Evolutionary conservation across 768 basidiomycete genomes (phyloP).

Genomic region (Boletus subparvulus): DNA sequence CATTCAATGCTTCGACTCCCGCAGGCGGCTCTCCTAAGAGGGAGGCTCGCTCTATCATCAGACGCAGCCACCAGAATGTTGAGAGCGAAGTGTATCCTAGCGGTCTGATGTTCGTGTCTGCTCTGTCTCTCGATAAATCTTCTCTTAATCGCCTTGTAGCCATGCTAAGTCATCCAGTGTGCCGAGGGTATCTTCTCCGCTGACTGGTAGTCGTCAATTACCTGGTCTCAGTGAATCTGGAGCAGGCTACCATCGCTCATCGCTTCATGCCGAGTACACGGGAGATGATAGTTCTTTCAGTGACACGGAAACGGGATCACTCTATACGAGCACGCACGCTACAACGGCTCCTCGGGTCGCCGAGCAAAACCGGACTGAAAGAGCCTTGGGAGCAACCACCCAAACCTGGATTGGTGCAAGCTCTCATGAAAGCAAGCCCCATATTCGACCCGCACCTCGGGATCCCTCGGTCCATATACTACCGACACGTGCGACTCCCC

Average conservation of each 20-base stretch:
- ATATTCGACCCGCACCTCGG: background rate
- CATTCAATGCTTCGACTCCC: background rate
- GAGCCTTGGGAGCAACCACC: background rate
- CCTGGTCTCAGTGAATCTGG: background rate
- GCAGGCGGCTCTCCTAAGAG: background rate
- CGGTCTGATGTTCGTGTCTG: slow-evolving; percentile 10
- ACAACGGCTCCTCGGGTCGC: background rate
- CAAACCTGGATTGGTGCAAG: background rate
- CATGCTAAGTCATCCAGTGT: background rate
- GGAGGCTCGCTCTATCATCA: background rate
- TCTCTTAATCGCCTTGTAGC: slow-evolving; percentile 13
- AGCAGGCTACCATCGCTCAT: background rate
- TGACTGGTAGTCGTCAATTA: slow-evolving; percentile 6
- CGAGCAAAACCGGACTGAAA: background rate
- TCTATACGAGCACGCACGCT: background rate
- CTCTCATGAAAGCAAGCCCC: slow-evolving; percentile 12
- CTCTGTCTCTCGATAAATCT: background rate
- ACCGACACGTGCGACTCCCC: background rate
- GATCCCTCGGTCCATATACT: background rate
- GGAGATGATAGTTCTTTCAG: background rate
- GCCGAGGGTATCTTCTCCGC: slow-evolving; percentile 12
- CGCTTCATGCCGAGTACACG: background rate
- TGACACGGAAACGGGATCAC: background rate
- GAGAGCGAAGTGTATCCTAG: slow-evolving; percentile 1
- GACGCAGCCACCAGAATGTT: background rate